phyloP scores from a whole-genome alignment of 176 grass and related monocot genomes.

The Phragmites australis region DNA sequence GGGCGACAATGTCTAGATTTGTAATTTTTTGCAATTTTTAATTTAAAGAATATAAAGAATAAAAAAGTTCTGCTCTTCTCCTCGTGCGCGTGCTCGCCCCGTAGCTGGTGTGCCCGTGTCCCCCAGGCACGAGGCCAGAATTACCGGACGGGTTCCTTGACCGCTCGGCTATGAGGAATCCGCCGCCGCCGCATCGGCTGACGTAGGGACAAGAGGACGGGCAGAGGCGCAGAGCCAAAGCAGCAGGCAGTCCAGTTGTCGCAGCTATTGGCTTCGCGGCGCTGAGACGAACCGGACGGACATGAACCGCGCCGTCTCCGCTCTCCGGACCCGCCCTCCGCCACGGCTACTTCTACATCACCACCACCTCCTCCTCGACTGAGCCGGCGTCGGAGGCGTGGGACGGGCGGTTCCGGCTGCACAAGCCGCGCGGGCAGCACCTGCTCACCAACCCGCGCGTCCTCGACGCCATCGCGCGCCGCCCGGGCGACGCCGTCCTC shows the following conservation, averaged over 20 bases:
- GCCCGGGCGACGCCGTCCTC: conserved; percentile 64
- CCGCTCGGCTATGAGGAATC: too few species aligned
- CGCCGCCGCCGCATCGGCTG: too few species aligned
- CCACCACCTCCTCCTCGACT: not conserved
- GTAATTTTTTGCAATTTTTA: too few species aligned
- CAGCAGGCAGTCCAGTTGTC: not conserved
- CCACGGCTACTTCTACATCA: not conserved
- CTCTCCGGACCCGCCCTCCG: not conserved
- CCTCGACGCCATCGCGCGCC: conserved; percentile 66
- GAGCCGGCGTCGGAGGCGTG: conserved; percentile 47
- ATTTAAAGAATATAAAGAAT: too few species aligned
- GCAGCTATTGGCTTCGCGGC: not conserved
- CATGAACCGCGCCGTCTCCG: conserved; percentile 32
- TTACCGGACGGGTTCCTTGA: too few species aligned
- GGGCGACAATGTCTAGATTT: too few species aligned
- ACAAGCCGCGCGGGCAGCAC: conserved; percentile 79
- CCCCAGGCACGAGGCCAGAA: too few species aligned
- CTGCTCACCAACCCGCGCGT: conserved; percentile 76
- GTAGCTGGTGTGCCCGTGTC: too few species aligned
- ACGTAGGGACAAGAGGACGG: too few species aligned
- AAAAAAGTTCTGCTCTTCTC: too few species aligned
- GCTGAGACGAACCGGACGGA: conserved; percentile 21
- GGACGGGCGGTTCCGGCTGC: conserved; percentile 70
- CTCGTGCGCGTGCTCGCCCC: too few species aligned
- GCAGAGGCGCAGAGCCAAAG: too few species aligned